Evolutionary conservation across 2,329 filamentous ascomycete species (phyloP), one percentile per base, ranked within the genome.

Genomic region (Xylaria sp.): DNA sequence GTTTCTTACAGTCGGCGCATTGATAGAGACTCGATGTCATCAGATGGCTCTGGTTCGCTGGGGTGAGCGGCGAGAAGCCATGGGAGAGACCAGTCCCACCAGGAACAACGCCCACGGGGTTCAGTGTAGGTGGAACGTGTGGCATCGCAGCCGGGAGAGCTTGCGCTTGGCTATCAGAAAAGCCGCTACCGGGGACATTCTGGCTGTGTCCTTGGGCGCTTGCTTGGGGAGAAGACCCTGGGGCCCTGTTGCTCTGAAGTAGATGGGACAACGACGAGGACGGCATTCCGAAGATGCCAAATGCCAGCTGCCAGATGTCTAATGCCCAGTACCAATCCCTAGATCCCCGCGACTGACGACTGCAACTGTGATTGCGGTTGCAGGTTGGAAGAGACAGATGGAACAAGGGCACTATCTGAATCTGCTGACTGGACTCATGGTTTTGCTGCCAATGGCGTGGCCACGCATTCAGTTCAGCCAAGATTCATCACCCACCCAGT

Each of bases 1-100:
- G 81, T 70, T 82, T 81, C 59, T 84, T 81, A 72, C 85, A 87
- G 71, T 87, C 83, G 60, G 84, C 83, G 68, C 85, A 87, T 62
- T 86, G 84, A 72, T 87, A 84, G 23, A 83, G 71, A 46, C 81
- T 82, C 61, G 73, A 64, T 12, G 71, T 74, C 63, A 71, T 69
- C 39, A 68, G 64, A 55, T 76, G 74, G 51, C 73, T 74, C 65
- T 68, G 64, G 59, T 63, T 61, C 44, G 62, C 59, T 54, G 69
- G 67, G 20, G 65, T 73, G 28, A 58, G 68, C 32, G 20, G 55
- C 10, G 63, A 44, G 48, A 61, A 23, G 48, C 25, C 12, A 55
- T 44, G 44, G 12, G 55, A 60, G 34, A 59, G 50, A 52, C 34
- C 44, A 55, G 60, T 44, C 5, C 28, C 59, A 48, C 58, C 41